Percentiles rank a stretch among this genome's conserved stretches.
phyloP scores from a whole-genome alignment of 2,329 filamentous ascomycete genomes.

The Fusarium kyushuense region DNA sequence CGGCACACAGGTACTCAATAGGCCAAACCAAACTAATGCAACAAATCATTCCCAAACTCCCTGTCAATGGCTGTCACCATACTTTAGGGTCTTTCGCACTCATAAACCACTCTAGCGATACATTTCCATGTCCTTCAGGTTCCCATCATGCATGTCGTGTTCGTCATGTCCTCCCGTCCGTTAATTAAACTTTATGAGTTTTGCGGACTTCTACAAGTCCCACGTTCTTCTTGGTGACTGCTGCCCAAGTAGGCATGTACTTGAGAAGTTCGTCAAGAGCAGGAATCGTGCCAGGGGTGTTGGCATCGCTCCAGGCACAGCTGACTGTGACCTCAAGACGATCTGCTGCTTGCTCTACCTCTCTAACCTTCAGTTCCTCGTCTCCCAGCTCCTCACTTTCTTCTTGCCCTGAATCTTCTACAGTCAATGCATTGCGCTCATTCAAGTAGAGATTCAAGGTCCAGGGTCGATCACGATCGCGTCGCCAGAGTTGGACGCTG shows the following conservation, averaged over 20 bases:
- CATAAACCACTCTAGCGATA: constrained; percentile 25
- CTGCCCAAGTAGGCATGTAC: constrained; percentile 84
- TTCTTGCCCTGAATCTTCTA: not conserved
- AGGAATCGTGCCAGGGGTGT: constrained; percentile 77
- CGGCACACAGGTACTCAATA: constrained; percentile 23
- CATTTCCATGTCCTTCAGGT: not conserved
- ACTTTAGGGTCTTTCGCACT: not conserved
- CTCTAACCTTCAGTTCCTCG: constrained; percentile 33
- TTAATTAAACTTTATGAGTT: constrained; percentile 56
- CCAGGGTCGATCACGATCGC: constrained; percentile 83
- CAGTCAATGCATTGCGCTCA: constrained; percentile 12
- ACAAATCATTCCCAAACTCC: constrained; percentile 27
- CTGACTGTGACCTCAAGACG: constrained; percentile 73
- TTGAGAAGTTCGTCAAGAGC: constrained; percentile 83
- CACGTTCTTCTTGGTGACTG: constrained; percentile 78
- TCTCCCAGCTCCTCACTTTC: constrained; percentile 1
- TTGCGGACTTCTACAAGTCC: constrained; percentile 86
- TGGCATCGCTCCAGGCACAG: constrained; percentile 91
- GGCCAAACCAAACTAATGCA: constrained; percentile 16
- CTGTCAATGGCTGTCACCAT: constrained; percentile 27
- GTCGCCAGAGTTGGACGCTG: constrained; percentile 83
- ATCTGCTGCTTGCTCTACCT: constrained; percentile 18
- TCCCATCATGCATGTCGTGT: not conserved
- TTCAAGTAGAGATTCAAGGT: constrained; percentile 62
- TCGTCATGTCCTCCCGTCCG: not conserved